Evolutionary conservation across 108 stramenopile genomes (phyloP), one percentile per base, ranked within the genome.

Genomic region (Cylindrotheca closterium): DNA sequence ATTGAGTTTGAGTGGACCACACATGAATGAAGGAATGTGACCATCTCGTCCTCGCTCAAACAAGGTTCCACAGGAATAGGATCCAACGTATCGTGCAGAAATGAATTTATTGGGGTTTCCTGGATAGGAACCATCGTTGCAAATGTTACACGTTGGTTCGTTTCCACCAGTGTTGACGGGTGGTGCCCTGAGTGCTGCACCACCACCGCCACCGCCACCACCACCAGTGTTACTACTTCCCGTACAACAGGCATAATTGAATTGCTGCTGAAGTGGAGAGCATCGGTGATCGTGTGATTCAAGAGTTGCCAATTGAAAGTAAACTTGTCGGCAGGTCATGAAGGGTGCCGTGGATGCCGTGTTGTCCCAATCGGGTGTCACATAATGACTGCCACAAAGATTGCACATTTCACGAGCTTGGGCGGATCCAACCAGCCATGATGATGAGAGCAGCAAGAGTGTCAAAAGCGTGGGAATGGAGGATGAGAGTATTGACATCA

Each of bases 121-220:
- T 53, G 63, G 63, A 25, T 54, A 64, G n/a, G 51, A 50, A 27
- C 25, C 32, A 2, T 50, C 53, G 3, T 51, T 32, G 30, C 63
- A 64, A 24, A 64, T 64, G 51, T 33, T 47, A 30, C 63, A 64
- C 18, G 3, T 53, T 21, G 63, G 63, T 25, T 64, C 51, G 30
- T 32, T 42, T 32, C 63, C 63, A 30, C 60, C 60, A 50, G 60
- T 49, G 60, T 62, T 51, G 1, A 50, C 60, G 19, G 60, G 60
- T 18, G 60, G 31, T 17, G 30, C n/a, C 0, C 49, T 62, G 27
- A 49, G 60, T 10, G 32, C 23, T n/a, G 27, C 60, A 15, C 4
- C 49, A 28, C 18, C n/a, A 29, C 60, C 49, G 31, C 60, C 49
- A 28, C 60, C n/a, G n/a, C n/a, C n/a, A n/a, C n/a, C n/a, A n/a